A percentile compares a stretch with the other conserved stretches of the same genome.
These are phyloP conservation scores for Nicotiana tomentosiformis DNA, from an alignment of 257 asterid genomes.

Conservation along the genomic window DNA sequence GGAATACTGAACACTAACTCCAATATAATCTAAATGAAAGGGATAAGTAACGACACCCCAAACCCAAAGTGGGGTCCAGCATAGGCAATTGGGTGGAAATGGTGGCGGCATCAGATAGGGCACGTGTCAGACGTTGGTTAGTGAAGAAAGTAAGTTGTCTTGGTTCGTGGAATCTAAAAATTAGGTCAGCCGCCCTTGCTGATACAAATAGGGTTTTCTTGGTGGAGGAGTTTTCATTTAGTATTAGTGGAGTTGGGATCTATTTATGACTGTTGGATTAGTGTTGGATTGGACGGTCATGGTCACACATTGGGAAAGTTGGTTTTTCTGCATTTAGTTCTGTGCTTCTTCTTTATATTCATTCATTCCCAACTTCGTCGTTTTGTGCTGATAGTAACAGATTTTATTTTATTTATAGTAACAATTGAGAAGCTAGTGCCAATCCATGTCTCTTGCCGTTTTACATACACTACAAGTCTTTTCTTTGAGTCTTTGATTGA, in stretches of 20 bases:
- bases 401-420: background rate
- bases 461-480: background rate
- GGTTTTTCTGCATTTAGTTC: background rate
- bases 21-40: too few species aligned
- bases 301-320: background rate
- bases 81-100: background rate
- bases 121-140: background rate
- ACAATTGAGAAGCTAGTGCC: background rate
- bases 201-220: slow-evolving; percentile 29
- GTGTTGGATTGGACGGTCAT: slow-evolving; percentile 8
- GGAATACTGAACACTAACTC: too few species aligned
- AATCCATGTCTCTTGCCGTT: background rate
- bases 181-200: slow-evolving; percentile 43
- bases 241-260: slow-evolving; percentile 20
- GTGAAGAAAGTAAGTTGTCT: slow-evolving; percentile 25
- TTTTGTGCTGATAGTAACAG: background rate
- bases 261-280: slow-evolving; percentile 22
- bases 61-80: background rate
- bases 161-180: slow-evolving; percentile 32
- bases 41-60: too few species aligned
- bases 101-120: background rate
- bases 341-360: background rate
- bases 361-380: background rate
- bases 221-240: slow-evolving; percentile 27
- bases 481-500: background rate